Percentiles rank a stretch among this genome's conserved stretches.
Evolutionary conservation across 2,329 filamentous ascomycete species (phyloP).

Genomic region (Arachnomyces sp.): DNA sequence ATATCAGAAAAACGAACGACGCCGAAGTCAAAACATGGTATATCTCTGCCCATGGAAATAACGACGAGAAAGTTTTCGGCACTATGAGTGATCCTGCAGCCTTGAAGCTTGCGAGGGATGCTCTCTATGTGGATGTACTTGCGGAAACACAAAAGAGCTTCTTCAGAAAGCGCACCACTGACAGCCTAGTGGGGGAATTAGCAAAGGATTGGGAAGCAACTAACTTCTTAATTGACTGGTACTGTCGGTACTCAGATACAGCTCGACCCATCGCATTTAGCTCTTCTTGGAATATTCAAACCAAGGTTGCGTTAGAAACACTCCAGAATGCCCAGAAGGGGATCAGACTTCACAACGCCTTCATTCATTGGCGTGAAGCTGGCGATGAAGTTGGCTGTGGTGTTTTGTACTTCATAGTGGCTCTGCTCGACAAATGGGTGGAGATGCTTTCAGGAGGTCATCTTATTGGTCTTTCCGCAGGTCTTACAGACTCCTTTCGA

Average conservation of each 20-base stretch:
- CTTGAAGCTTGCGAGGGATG: slow-evolving; percentile 40
- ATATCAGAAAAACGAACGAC: slow-evolving; percentile 32
- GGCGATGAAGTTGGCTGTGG: slow-evolving; percentile 49
- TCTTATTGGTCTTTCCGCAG: slow-evolving; percentile 32
- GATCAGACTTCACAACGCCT: slow-evolving; percentile 49
- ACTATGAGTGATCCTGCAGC: slow-evolving; percentile 43
- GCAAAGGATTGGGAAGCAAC: slow-evolving; percentile 47
- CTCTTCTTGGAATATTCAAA: slow-evolving; percentile 52
- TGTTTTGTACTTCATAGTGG: slow-evolving; percentile 48
- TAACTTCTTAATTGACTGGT: slow-evolving; percentile 49
- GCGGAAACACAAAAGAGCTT: slow-evolving; percentile 37
- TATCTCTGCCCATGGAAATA: slow-evolving; percentile 24
- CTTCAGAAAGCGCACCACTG: slow-evolving; percentile 37
- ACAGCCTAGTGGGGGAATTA: slow-evolving; percentile 43
- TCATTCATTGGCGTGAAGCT: slow-evolving; percentile 52
- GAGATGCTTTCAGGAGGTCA: slow-evolving; percentile 40
- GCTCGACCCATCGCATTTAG: slow-evolving; percentile 47
- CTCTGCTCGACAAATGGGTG: slow-evolving; percentile 51
- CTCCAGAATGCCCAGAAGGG: slow-evolving; percentile 49
- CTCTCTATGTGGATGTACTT: slow-evolving; percentile 39
- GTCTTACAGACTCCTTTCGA: slow-evolving; percentile 31
- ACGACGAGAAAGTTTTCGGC: slow-evolving; percentile 34
- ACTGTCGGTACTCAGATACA: slow-evolving; percentile 41
- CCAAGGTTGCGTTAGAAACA: slow-evolving; percentile 47
- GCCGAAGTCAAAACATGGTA: slow-evolving; percentile 36